Percentiles rank a stretch among this genome's conserved stretches.
Evolutionary conservation across 148 eudicot genomes (phyloP).

Genomic region (Gaultheria prostrata): DNA sequence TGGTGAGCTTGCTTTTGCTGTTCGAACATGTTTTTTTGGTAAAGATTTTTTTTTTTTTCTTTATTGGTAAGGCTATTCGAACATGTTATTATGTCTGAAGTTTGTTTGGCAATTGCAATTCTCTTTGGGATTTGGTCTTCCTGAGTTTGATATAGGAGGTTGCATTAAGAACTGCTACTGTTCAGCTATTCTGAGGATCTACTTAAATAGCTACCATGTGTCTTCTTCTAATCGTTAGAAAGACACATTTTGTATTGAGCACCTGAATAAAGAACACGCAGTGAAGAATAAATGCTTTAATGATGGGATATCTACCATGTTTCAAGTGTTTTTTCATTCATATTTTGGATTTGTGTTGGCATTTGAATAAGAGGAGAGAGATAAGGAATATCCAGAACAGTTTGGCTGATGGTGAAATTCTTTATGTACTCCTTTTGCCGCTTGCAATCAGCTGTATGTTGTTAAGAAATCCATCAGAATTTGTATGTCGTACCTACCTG

Average conservation of each 20-base stretch:
- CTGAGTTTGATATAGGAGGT: background rate
- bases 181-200: background rate
- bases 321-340: background rate
- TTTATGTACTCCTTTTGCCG: background rate
- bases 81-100: background rate
- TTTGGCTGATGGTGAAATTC: slow-evolving; percentile 4
- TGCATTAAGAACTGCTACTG: background rate
- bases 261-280: background rate
- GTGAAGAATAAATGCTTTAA: background rate
- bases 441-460: background rate
- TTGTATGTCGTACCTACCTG: background rate
- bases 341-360: background rate
- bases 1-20: background rate
- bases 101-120: background rate
- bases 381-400: background rate
- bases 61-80: no score
- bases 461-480: background rate
- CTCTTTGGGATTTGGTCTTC: background rate
- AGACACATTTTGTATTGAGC: background rate
- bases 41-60: no score
- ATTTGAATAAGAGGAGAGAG: background rate
- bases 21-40: background rate
- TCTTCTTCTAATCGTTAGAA: background rate
- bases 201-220: background rate
- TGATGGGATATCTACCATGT: background rate